Evolutionary conservation across 805 yeast species (phyloP).

Genomic region (Ogataea neopini): DNA sequence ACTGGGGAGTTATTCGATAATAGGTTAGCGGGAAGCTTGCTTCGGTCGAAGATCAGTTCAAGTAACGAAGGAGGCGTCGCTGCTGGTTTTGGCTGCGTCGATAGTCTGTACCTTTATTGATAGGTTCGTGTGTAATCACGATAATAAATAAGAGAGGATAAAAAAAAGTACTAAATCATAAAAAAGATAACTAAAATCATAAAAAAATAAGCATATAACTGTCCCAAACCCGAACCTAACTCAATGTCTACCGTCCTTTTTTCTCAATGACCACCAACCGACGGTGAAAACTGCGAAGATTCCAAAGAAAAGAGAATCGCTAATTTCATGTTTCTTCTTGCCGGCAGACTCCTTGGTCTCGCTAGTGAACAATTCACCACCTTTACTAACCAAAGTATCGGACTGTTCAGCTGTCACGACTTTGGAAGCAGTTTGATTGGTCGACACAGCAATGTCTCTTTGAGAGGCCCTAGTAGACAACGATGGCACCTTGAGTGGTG

Average conservation of each 20-base stretch:
- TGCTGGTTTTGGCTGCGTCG: slow-evolving; percentile 98
- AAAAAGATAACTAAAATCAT: neutral
- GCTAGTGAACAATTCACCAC: slow-evolving; percentile 22
- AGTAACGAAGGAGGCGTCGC: slow-evolving; percentile 99
- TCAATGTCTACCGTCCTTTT: slow-evolving; percentile 22
- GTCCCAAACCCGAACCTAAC: too few species aligned
- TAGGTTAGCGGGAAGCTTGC: slow-evolving; percentile 76
- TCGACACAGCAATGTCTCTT: slow-evolving; percentile 14
- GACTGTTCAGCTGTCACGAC: slow-evolving; percentile 19
- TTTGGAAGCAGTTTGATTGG: slow-evolving; percentile 1
- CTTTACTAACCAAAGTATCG: slow-evolving; percentile 15
- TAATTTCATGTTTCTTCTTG: slow-evolving; percentile 4
- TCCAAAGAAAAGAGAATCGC: slow-evolving; percentile 29
- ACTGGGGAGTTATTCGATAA: slow-evolving; percentile 59
- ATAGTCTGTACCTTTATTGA: slow-evolving; percentile 64
- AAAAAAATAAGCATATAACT: neutral
- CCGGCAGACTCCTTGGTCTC: slow-evolving; percentile 2
- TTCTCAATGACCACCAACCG: slow-evolving; percentile 38
- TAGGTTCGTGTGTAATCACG: neutral
- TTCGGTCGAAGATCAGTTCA: slow-evolving; percentile 83
- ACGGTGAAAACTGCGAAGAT: slow-evolving; percentile 29
- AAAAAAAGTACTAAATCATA: neutral
- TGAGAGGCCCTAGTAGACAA: slow-evolving; percentile 31
- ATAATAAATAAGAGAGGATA: slow-evolving; percentile 3
- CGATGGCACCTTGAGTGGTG: slow-evolving; percentile 31